Percentiles rank a stretch among this genome's conserved stretches.
These are phyloP conservation scores for Fusarium tuaranense DNA, from an alignment of 2,329 filamentous ascomycete species.

Conservation along the genomic window DNA sequence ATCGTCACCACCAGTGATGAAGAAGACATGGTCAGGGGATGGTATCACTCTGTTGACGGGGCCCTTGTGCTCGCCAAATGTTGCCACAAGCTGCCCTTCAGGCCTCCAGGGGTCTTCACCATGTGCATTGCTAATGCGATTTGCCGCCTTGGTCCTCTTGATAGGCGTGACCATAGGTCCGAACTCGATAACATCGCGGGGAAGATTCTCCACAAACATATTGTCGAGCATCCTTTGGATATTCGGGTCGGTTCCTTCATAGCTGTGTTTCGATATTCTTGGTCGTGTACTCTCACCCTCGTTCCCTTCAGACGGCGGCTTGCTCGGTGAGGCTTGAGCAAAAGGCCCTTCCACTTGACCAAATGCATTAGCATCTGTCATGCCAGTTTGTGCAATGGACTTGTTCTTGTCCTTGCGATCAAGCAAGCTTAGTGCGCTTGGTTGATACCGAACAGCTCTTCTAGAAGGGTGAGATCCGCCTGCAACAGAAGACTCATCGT, in stretches of 20 bases:
- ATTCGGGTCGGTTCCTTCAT: slow-evolving; percentile 81
- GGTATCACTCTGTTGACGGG: slow-evolving; percentile 85
- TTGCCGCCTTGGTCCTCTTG: slow-evolving; percentile 63
- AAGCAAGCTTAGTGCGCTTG: slow-evolving; percentile 70
- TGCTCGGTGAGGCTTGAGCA: slow-evolving; percentile 47
- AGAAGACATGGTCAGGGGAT: slow-evolving; percentile 93
- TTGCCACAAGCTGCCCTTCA: slow-evolving; percentile 84
- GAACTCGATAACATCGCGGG: slow-evolving; percentile 75
- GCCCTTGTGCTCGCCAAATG: slow-evolving; percentile 87
- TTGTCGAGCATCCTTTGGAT: slow-evolving; percentile 81
- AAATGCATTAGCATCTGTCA: slow-evolving; percentile 69
- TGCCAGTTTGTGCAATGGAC: slow-evolving; percentile 69
- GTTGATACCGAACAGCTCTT: slow-evolving; percentile 65
- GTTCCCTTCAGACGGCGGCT: slow-evolving; percentile 39
- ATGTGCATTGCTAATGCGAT: slow-evolving; percentile 60
- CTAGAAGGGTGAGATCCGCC: slow-evolving; percentile 58
- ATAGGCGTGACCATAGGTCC: slow-evolving; percentile 83
- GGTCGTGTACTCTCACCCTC: slow-evolving; percentile 50
- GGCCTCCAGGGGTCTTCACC: slow-evolving; percentile 78
- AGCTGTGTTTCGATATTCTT: slow-evolving; percentile 77
- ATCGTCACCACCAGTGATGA: slow-evolving; percentile 93
- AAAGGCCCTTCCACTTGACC: slow-evolving; percentile 71
- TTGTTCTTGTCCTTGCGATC: slow-evolving; percentile 70
- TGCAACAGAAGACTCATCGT: slow-evolving; percentile 52
- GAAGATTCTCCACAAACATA: slow-evolving; percentile 82